Evolutionary conservation across 2,329 filamentous ascomycete genomes (phyloP), one percentile per base, ranked within the genome.

Genomic region (Epichloe scottii): DNA sequence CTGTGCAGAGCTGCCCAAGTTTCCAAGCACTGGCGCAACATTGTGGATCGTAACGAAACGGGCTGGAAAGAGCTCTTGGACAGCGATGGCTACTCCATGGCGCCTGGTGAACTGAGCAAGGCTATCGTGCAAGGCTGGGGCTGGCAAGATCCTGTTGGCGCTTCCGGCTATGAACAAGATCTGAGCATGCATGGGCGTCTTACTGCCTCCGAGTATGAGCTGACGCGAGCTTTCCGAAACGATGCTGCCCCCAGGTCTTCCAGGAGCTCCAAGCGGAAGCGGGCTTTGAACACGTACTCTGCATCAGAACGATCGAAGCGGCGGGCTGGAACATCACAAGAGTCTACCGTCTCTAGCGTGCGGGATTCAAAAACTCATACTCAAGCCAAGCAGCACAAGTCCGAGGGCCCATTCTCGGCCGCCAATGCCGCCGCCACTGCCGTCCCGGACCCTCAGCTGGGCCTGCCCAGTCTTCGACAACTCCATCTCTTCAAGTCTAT

Each of bases 401-500:
- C 84, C 1, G 87, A 94, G 61, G 91, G 90, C 0, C 90, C 91
- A 2, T 84, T 90, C 57, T 89, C 87, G 48, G 88, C 87, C 48
- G 91, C 91, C 33, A 89, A 82, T 61, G 86, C 88, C 51, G 93
- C 93, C n/a, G 84, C 84, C 3, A 65, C 82, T 34, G 87, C 89
- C 10, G 82, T 96, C 14, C 87, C 89, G 2, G 85, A 91, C 61
- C 89, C 89, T 6, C 78, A 85, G 42, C 72, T 95, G 40, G 90
- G 90, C 12, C 68, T 97, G 4, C 73, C 87, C 3, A 86, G 82
- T 59, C 72, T 98, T 35, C 82, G 86, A 44, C 85, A 85, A 59
- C 78, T 97, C 53, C 93, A 97, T 66, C 79, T 98, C 1, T 97
- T 88, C 78, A 98, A 98, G 67, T 95, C 91, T 0, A 78, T 98